Base-by-base conservation (phyloP, 2,329 filamentous ascomycete genomes). In the Aspergillus sp. region DNA sequence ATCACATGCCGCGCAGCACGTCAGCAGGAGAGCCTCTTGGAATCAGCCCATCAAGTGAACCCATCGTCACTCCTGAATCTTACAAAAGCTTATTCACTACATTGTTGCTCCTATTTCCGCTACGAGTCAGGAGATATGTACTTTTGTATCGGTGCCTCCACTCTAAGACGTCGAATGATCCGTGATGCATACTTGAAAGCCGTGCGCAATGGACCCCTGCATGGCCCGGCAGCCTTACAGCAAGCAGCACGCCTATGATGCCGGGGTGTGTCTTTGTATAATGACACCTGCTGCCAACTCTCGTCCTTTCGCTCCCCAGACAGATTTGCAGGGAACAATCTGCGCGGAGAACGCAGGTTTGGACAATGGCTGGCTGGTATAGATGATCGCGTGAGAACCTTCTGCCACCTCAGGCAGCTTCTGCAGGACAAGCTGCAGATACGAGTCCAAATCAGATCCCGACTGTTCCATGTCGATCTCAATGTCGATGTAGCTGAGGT, bases 311-410 rank as follows among this genome's bases (percentile, higher is more conserved):
- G 62, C 57, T 4, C 76, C 77, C 76, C 77, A 81, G 38, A 80
- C 69, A 41, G 72, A 72, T 60, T 68, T 71, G 65, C 78, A 80
- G 9, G 79, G 79, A 23, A 81, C 64, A 41, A 80, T 64, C 59
- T 79, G 78, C 8, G 72, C 73, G 12, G 64, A 59, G 67, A 70
- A 74, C 19, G 57, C 51, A 5, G 61, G 60, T 25, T 63, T 58
- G 4, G 63, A 36, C 38, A 76, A 41, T 13, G 66, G 57, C 49
- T 70, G 65, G 5, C 73, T 66, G 5, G 72, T 75, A 63, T 80
- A 80, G 58, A 80, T 61, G 28, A 73, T 64, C 21, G 70, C 64
- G 62, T 79, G 74, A 13, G 64, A 50, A 32, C 38, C 55, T 13
- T 48, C 54, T 17, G 52, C 25, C 41, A 21, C 59, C 17, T 65